Evolutionary conservation across 2,329 filamentous ascomycete genomes (phyloP), one percentile per base, ranked within the genome.

Genomic region (Pseudocercospora cruenta): DNA sequence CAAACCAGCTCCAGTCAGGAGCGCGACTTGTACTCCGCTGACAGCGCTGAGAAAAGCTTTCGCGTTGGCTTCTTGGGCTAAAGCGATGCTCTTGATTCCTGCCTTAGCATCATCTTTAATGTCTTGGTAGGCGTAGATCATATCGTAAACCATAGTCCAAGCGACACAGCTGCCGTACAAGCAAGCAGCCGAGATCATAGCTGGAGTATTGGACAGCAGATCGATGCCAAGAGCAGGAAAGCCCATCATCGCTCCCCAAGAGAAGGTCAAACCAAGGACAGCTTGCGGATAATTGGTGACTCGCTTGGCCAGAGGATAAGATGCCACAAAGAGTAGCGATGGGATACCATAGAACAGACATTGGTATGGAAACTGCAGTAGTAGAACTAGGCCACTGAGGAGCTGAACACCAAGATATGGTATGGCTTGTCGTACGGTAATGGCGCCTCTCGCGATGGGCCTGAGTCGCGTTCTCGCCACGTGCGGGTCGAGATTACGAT

Each of bases 101-200:
- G 90, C 92, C 78, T 93, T 93, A 67, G 84, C 88, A 75, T 96
- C 93, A 72, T 96, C 92, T 74, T 90, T 90, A 77, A 94, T 90
- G 74, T 96, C 93, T 89, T 95, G 94, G 77, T 96, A 93, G 14
- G 93, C 93, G 78, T 96, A 96, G 33, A 96, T 93, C 88, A 95
- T 96, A 77, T 96, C 93, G 78, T 96, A 96, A 45, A 96, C 80
- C 26, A 96, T 85, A 0, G 92, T 96, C 93, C 93, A 96, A 2
- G 91, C 88, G 24, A 95, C 84, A 72, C 93, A 95, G 51, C 90
- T 93, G 10, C 86, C 81, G 76, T 96, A 96, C 58, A 96, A 81
- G 64, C 86, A 87, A 2, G 84, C 87, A 0, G 91, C 91, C 1
- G 90, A 88, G 3, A 84, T 82, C 65, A 92, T 76, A 2, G 91